A percentile compares a stretch with the other conserved stretches of the same genome.
Conservation (phyloP, 2,329 filamentous ascomycete species). For the Penicillium glabrum region DNA sequence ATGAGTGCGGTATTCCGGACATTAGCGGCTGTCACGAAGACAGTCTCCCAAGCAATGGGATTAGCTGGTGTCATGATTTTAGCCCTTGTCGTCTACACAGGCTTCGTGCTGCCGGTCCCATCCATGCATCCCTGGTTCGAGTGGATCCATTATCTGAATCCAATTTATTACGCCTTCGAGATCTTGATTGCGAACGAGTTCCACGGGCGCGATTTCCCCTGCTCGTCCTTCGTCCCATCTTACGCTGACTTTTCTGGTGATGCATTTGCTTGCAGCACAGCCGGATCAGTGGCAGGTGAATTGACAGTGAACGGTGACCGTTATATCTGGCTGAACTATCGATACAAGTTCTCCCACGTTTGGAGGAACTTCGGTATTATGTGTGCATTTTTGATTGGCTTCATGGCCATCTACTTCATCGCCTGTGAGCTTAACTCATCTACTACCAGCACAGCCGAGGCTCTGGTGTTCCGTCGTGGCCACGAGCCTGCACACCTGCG, state of each 20-base stretch:
- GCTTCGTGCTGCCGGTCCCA: conserved; percentile 41
- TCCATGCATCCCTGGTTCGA: conserved; percentile 52
- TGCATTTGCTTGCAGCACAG: conserved; percentile 16
- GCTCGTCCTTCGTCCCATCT: conserved; percentile 18
- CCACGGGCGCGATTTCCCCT: conserved; percentile 24
- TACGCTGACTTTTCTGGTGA: conserved; percentile 13
- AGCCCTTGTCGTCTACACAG: conserved; percentile 35
- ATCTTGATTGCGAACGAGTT: conserved; percentile 33
- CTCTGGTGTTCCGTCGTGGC: conserved; percentile 69
- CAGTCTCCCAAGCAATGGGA: conserved; percentile 55
- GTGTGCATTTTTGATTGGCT: conserved; percentile 53
- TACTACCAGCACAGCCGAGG: conserved; percentile 68
- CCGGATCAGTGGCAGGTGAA: conserved; percentile 55
- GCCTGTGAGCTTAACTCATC: conserved; percentile 45
- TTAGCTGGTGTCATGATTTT: conserved; percentile 33
- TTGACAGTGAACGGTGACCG: conserved; percentile 57
- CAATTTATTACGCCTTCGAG: conserved; percentile 34
- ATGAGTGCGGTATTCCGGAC: conserved; percentile 54
- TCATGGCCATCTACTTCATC: conserved; percentile 50
- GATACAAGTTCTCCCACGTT: conserved; percentile 58
- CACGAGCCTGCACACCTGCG: conserved; percentile 21
- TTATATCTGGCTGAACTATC: conserved; percentile 56
- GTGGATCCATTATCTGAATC: conserved; percentile 39
- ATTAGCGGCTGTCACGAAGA: conserved; percentile 45
- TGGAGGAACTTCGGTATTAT: conserved; percentile 71